phyloP scores from a whole-genome alignment of 192 early-diverging fungal genomes.

The Coemansia sp. region DNA sequence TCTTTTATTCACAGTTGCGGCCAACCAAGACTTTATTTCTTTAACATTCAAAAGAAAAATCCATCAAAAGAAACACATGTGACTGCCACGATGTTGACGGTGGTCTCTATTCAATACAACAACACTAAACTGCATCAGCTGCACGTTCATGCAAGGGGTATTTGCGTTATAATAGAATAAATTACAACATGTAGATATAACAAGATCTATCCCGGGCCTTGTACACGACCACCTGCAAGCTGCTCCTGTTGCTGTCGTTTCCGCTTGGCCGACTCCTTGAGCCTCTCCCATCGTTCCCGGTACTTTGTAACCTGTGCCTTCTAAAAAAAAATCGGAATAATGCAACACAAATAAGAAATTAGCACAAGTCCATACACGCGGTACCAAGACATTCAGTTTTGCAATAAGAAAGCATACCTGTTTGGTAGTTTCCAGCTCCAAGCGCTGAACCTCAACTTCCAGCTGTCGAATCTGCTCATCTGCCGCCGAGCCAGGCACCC shows the following conservation, averaged over 20 bases:
- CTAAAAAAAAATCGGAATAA: constrained; percentile 9
- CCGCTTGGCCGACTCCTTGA: constrained; percentile 53
- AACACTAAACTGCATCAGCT: neutral
- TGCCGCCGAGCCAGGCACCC: neutral
- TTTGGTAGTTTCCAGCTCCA: constrained; percentile 35
- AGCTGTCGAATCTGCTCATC: constrained; percentile 28
- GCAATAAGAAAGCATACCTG: constrained; percentile 27
- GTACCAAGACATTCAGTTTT: too few species aligned
- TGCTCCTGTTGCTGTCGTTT: constrained; percentile 46
- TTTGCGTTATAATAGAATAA: too few species aligned
- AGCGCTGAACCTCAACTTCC: constrained; percentile 26
- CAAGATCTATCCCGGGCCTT: neutral
- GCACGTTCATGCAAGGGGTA: too few species aligned
- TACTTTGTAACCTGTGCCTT: constrained; percentile 45
- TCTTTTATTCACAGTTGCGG: neutral
- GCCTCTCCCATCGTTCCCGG: constrained; percentile 51
- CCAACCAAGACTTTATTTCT: neutral
- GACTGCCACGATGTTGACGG: neutral
- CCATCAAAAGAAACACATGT: neutral
- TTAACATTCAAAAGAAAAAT: neutral
- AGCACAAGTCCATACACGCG: too few species aligned
- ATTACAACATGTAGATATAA: too few species aligned
- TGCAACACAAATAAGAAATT: too few species aligned
- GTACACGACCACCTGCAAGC: neutral
- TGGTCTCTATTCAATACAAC: neutral